Percentiles rank a stretch among this genome's conserved stretches.
These are phyloP conservation scores for Calonectria pseudoreteaudii DNA, from an alignment of 2,329 filamentous ascomycete species.

Conservation along the genomic window DNA sequence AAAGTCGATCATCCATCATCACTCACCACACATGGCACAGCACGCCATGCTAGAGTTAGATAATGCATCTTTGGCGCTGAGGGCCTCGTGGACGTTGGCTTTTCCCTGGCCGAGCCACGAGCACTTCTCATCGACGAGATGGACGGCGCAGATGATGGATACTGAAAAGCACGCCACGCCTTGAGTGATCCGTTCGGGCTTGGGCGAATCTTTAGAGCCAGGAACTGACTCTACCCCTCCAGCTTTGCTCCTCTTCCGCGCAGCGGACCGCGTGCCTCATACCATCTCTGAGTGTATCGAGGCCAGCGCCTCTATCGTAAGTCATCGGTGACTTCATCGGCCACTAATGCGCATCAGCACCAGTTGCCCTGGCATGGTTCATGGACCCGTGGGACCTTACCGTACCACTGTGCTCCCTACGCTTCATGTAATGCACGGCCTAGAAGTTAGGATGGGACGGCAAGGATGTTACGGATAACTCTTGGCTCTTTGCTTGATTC, in stretches of 20 bases:
- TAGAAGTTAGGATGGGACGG: background rate
- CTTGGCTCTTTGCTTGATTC: conserved; percentile 6
- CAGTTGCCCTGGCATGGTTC: conserved; percentile 35
- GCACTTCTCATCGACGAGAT: conserved; percentile 27
- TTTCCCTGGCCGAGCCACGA: conserved; percentile 39
- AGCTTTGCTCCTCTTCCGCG: background rate
- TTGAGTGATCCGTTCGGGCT: background rate
- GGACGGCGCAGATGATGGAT: conserved; percentile 23
- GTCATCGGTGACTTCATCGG: conserved; percentile 27
- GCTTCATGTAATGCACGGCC: conserved; percentile 9
- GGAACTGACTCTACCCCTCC: background rate
- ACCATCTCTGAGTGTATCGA: background rate
- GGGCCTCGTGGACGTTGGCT: conserved; percentile 37
- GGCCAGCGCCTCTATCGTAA: conserved; percentile 24
- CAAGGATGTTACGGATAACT: background rate
- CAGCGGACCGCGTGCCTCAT: background rate
- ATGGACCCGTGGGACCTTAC: conserved; percentile 12
- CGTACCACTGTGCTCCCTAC: background rate
- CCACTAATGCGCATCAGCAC: conserved; percentile 40
- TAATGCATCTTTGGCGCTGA: conserved; percentile 32
- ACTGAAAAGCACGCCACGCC: background rate
- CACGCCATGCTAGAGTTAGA: conserved; percentile 20
- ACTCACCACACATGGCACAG: background rate
- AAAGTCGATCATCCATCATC: conserved; percentile 29
- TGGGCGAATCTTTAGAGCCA: background rate